A percentile compares a stretch with the other conserved stretches of the same genome.
Conservation (phyloP, 1,284 basidiomycete genomes). For the Rhodotorula glutinis region DNA sequence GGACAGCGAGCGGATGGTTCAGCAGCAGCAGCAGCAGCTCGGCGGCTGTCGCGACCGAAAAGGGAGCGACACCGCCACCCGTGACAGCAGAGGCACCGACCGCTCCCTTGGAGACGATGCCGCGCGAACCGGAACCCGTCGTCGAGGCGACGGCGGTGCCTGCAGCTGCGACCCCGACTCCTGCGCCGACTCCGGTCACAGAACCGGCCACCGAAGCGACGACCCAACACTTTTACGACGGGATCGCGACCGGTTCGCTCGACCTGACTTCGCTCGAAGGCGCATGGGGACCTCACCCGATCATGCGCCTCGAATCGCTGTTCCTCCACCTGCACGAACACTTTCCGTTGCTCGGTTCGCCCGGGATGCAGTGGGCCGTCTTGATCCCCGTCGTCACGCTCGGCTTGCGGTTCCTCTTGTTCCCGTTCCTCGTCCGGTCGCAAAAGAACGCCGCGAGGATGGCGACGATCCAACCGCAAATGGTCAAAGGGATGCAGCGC, state of each 20-base stretch:
- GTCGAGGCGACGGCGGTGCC: no score
- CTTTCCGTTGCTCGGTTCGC: constrained; percentile 30
- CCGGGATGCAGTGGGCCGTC: constrained; percentile 49
- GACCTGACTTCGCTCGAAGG: constrained; percentile 34
- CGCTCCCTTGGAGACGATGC: no score
- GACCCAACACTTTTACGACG: constrained; percentile 18
- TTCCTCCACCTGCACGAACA: constrained; percentile 40
- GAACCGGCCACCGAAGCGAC: not conserved
- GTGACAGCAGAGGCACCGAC: not conserved
- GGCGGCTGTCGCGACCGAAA: not conserved
- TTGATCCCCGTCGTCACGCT: constrained; percentile 67
- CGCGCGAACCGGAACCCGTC: no score
- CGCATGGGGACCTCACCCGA: constrained; percentile 38
- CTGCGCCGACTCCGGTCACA: not conserved
- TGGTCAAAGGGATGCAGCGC: constrained; percentile 59
- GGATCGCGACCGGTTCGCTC: constrained; percentile 35
- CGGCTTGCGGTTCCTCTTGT: constrained; percentile 63
- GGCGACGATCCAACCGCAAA: constrained; percentile 61
- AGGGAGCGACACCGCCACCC: not conserved
- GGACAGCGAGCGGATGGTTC: not conserved
- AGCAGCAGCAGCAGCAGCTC: not conserved
- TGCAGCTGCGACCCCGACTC: no score
- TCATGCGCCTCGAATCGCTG: constrained; percentile 39
- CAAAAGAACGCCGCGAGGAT: constrained; percentile 69
- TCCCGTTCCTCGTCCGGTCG: constrained; percentile 67